These are phyloP conservation scores for Camellia lanceoleosa DNA, from an alignment of 148 eudicot species.

Conservation along the genomic window DNA sequence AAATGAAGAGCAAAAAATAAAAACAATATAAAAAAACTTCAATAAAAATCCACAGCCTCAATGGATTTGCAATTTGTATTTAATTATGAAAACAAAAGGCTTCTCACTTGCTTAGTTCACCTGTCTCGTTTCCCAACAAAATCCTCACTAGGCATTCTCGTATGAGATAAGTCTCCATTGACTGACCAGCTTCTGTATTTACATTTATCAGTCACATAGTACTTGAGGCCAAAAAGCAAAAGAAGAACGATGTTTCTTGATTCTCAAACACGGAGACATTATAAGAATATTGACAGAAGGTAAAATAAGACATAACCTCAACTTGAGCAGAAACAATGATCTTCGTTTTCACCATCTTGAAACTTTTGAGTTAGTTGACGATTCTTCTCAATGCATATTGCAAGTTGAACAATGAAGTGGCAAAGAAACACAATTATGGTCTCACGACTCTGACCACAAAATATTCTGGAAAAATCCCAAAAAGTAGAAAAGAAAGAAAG, in stretches of 20 bases:
- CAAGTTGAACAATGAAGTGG: slow-evolving; percentile 48
- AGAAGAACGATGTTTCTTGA: background rate
- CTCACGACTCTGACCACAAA: background rate
- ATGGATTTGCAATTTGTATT: background rate
- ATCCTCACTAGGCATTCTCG: slow-evolving; percentile 17
- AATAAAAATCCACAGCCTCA: background rate
- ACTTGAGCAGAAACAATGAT: slow-evolving; percentile 28
- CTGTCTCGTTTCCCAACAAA: slow-evolving; percentile 39
- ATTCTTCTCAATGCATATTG: slow-evolving; percentile 79
- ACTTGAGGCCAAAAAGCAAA: slow-evolving; percentile 1
- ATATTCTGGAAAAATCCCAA: background rate
- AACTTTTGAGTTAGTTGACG: slow-evolving; percentile 45
- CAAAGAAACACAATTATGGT: background rate
- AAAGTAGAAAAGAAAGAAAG: background rate
- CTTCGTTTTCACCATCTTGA: slow-evolving; percentile 41
- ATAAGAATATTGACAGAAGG: slow-evolving; percentile 5
- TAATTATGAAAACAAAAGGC: slow-evolving; percentile 15
- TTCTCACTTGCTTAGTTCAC: slow-evolving; percentile 64
- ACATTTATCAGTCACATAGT: slow-evolving; percentile 17
- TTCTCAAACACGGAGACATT: slow-evolving; percentile 6
- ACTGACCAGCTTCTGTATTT: slow-evolving; percentile 34
- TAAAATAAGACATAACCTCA: slow-evolving; percentile 21
- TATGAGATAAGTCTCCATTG: slow-evolving; percentile 22
- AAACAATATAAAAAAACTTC: background rate
- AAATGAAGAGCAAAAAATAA: background rate